These are phyloP conservation scores for Heliocybe sulcata DNA, from an alignment of 1,284 basidiomycete species.

Conservation along the genomic window DNA sequence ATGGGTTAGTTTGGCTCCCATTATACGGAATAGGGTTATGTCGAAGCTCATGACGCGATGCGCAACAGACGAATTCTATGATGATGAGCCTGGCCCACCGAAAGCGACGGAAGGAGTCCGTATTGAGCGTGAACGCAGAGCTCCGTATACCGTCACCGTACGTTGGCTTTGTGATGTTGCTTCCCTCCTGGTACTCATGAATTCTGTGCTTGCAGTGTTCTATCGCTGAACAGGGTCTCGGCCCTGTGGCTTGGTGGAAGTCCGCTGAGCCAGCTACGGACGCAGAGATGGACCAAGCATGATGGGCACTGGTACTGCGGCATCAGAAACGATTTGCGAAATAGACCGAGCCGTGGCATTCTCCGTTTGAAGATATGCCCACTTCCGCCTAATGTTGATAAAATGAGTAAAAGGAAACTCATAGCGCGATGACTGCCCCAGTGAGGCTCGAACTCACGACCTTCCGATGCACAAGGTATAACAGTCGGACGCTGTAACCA, in stretches of 20 bases:
- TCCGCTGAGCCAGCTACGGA: conserved; percentile 25
- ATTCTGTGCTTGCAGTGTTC: conserved; percentile 51
- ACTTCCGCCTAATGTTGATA: no score
- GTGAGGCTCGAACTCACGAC: conserved; percentile 72
- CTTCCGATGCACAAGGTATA: conserved; percentile 49
- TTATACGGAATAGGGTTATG: no score
- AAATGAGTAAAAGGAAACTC: no score
- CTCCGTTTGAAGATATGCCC: no score
- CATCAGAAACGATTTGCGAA: no score
- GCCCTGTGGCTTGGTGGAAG: conserved; percentile 70
- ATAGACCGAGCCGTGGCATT: no score
- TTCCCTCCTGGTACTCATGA: not conserved
- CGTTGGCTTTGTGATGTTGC: conserved; percentile 20
- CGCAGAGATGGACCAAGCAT: conserved; percentile 28
- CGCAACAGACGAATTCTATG: conserved; percentile 75
- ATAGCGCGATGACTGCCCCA: conserved; percentile 48
- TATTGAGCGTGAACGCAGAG: conserved; percentile 44
- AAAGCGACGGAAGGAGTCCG: conserved; percentile 61
- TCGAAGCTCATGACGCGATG: not conserved
- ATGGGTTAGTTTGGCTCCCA: not conserved
- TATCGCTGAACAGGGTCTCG: conserved; percentile 86
- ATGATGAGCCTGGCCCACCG: conserved; percentile 85
- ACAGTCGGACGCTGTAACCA: conserved; percentile 67
- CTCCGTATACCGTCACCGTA: conserved; percentile 74
- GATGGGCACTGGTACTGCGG: no score